Evolutionary conservation across 306 rosid species (phyloP).

Genomic region (Cucurbita ficifolia): DNA sequence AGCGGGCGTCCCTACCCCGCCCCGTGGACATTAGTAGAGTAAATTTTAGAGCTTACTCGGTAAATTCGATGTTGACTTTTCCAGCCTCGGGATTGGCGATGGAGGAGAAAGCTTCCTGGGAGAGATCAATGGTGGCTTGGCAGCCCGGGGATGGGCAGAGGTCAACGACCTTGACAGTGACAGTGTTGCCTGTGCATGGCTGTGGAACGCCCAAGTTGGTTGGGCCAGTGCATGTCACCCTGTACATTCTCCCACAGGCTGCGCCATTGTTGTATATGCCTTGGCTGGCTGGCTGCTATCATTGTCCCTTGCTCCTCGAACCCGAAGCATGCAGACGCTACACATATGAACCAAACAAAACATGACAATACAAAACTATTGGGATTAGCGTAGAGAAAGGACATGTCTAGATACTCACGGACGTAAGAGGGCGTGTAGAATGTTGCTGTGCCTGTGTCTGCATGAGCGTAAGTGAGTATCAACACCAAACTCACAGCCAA

Average conservation of each 20-base stretch:
- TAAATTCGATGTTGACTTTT: background rate
- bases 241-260: background rate
- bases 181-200: background rate
- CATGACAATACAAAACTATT: too few species aligned
- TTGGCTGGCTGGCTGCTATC: constrained; percentile 1
- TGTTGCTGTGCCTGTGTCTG: background rate
- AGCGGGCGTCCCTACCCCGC: too few species aligned
- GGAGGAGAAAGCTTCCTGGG: background rate
- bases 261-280: background rate
- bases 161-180: background rate
- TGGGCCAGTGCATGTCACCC: background rate
- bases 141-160: constrained; percentile 5
- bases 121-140: constrained; percentile 1
- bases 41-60: background rate
- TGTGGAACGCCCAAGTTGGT: background rate
- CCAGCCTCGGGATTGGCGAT: background rate
- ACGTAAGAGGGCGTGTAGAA: background rate
- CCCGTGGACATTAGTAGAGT: too few species aligned
- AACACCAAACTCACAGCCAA: background rate
- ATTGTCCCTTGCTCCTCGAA: background rate
- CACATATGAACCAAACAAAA: background rate
- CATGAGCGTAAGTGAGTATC: background rate
- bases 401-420: background rate
- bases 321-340: background rate
- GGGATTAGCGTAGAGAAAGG: too few species aligned